Percentiles rank a stretch among this genome's conserved stretches.
These are phyloP conservation scores for Hymenotorrendiella dingleyae DNA, from an alignment of 2,329 filamentous ascomycete genomes.

Conservation along the genomic window DNA sequence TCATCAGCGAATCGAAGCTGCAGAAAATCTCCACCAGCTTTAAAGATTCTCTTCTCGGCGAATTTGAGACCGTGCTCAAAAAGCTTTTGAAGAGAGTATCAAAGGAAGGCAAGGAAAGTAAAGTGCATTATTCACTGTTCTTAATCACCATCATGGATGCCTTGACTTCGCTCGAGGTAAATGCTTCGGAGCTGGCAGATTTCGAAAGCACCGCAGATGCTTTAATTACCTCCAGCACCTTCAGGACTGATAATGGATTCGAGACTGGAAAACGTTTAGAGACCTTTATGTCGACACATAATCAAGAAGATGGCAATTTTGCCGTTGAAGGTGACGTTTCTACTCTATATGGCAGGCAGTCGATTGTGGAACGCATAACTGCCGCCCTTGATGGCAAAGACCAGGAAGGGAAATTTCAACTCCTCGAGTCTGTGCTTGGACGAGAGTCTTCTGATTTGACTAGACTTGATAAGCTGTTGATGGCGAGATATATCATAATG, in stretches of 20 bases:
- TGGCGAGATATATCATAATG: slow-evolving; percentile 20
- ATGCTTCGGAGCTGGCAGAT: slow-evolving; percentile 10
- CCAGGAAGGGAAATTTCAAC: slow-evolving; percentile 19
- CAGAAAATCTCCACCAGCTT: slow-evolving; percentile 12
- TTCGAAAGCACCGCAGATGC: slow-evolving; percentile 11
- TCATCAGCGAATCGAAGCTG: slow-evolving; percentile 19
- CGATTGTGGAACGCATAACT: slow-evolving; percentile 15
- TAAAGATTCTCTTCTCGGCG: slow-evolving; percentile 16
- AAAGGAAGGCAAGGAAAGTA: slow-evolving; percentile 6
- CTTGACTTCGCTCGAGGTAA: slow-evolving; percentile 16
- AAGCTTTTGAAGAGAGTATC: slow-evolving; percentile 9
- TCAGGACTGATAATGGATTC: slow-evolving; percentile 4
- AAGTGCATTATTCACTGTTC: slow-evolving; percentile 5
- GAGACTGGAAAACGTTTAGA: slow-evolving; percentile 17
- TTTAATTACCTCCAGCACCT: slow-evolving; percentile 6
- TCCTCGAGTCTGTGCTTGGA: slow-evolving; percentile 20
- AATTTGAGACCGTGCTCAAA: slow-evolving; percentile 16
- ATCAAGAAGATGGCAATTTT: slow-evolving; percentile 1
- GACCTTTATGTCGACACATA: slow-evolving; percentile 19
- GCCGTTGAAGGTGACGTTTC: slow-evolving; percentile 14
- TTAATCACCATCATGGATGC: slow-evolving; percentile 23
- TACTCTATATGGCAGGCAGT: slow-evolving; percentile 17
- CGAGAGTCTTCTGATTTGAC: slow-evolving; percentile 3
- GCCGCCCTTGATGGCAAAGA: slow-evolving; percentile 10
- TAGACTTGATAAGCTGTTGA: slow-evolving; percentile 24